These are phyloP conservation scores for Raphanus hybrid DNA, from an alignment of 441 rosid genomes.

Conservation along the genomic window DNA sequence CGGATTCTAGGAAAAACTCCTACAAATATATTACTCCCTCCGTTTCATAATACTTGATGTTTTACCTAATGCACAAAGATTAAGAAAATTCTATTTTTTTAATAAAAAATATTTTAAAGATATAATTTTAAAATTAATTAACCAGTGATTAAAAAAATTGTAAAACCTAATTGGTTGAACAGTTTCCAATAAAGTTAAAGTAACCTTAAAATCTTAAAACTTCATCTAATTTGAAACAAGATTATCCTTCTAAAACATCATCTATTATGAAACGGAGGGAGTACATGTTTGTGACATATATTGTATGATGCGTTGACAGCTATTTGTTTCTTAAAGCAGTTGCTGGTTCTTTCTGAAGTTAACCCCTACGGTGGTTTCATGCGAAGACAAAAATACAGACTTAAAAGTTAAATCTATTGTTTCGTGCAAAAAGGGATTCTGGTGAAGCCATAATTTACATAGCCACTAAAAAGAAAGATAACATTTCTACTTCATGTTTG, in stretches of 20 bases:
- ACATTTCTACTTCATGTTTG: slow-evolving; percentile 31
- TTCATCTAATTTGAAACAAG: too few relatives aligned
- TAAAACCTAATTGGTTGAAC: too few relatives aligned
- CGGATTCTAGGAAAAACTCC: not conserved
- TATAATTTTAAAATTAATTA: too few relatives aligned
- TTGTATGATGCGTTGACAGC: not conserved
- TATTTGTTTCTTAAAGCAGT: not conserved
- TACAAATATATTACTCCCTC: not conserved
- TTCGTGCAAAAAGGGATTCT: slow-evolving; percentile 11
- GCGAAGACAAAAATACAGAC: slow-evolving; percentile 17
- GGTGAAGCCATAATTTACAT: slow-evolving; percentile 7
- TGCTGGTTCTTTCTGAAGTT: not conserved
- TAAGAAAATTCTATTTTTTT: too few relatives aligned
- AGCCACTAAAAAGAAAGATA: slow-evolving; percentile 10
- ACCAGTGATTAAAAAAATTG: too few relatives aligned
- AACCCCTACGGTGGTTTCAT: not conserved
- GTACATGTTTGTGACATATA: not conserved
- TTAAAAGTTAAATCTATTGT: slow-evolving; percentile 30
- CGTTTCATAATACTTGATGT: too few relatives aligned
- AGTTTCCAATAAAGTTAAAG: too few relatives aligned
- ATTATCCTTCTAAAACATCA: too few relatives aligned
- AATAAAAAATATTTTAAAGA: too few relatives aligned
- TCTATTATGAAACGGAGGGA: too few relatives aligned
- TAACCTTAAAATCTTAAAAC: too few relatives aligned
- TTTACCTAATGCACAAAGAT: too few relatives aligned